Conservation (phyloP, 371 early-diverging fungal genomes). For the Rhizopus stolonifer region DNA sequence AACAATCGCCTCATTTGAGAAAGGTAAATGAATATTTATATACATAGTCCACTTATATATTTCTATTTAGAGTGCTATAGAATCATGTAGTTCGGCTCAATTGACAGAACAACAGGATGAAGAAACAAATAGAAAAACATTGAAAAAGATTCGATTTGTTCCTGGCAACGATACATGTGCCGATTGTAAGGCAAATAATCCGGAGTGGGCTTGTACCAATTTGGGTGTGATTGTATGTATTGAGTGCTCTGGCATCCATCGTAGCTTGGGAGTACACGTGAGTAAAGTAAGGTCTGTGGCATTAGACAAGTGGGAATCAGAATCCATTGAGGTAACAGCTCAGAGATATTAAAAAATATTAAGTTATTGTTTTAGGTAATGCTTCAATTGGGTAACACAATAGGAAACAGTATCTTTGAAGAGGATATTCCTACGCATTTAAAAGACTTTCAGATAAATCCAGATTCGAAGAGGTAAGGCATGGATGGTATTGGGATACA, state of each 20-base stretch:
- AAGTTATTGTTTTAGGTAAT: constrained; percentile 58
- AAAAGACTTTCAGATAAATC: constrained; percentile 34
- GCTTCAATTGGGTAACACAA: constrained; percentile 76
- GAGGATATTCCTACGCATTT: constrained; percentile 42
- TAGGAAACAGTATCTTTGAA: constrained; percentile 77
- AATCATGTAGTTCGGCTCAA: constrained; percentile 2
- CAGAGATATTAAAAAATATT: not conserved
- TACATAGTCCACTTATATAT: no score
- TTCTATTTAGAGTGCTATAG: not conserved
- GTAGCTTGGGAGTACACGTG: constrained; percentile 92
- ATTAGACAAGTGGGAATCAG: constrained; percentile 89
- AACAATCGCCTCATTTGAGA: constrained; percentile 18
- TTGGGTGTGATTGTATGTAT: constrained; percentile 94
- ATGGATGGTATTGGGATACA: not conserved
- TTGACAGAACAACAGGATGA: constrained; percentile 6
- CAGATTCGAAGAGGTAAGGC: constrained; percentile 30
- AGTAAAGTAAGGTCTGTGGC: constrained; percentile 84
- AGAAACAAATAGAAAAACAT: constrained; percentile 26
- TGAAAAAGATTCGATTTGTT: constrained; percentile 33
- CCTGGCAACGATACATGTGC: constrained; percentile 78
- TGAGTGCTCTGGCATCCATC: constrained; percentile 96
- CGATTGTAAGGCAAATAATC: constrained; percentile 72
- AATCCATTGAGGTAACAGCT: constrained; percentile 58
- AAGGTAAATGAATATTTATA: constrained; percentile 8
- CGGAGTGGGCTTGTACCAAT: constrained; percentile 94